phyloP scores from a whole-genome alignment of 192 early-diverging fungal species.

The Rhizophagus sp. region DNA sequence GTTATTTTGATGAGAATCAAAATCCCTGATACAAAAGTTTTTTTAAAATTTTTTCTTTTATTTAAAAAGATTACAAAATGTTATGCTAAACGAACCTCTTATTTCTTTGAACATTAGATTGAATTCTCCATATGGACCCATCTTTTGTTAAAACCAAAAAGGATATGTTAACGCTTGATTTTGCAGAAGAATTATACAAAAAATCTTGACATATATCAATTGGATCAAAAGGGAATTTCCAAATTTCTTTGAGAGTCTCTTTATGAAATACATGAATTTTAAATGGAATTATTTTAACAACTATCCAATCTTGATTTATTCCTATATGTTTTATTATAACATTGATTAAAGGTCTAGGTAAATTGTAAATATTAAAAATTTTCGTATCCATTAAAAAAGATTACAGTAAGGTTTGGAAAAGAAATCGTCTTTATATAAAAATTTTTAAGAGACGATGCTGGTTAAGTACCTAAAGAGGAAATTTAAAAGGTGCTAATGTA shows the following conservation, averaged over 20 bases:
- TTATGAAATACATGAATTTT: constrained; percentile 7
- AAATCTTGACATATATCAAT: constrained; percentile 9
- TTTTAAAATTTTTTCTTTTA: background rate
- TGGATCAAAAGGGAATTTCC: background rate
- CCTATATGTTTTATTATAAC: background rate
- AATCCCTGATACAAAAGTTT: background rate
- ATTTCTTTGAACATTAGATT: constrained; percentile 1
- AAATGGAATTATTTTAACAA: background rate
- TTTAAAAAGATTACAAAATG: background rate
- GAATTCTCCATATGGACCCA: background rate
- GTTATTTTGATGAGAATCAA: background rate
- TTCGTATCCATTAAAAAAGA: background rate
- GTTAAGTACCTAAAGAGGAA: too few relatives aligned
- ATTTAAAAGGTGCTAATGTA: too few relatives aligned
- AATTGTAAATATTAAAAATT: background rate
- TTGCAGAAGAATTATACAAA: background rate
- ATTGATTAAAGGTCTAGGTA: background rate
- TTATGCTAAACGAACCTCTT: background rate
- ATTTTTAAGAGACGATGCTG: too few relatives aligned
- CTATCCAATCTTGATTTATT: constrained; percentile 3
- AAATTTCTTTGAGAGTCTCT: constrained; percentile 1
- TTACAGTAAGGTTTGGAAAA: too few relatives aligned
- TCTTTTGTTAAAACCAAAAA: constrained; percentile 3
- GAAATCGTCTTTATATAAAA: too few relatives aligned
- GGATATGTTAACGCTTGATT: background rate